Evolutionary conservation across 225 moss, liverwort and hornwort genomes (phyloP).

Genomic region (Thuidium tamariscinum): DNA sequence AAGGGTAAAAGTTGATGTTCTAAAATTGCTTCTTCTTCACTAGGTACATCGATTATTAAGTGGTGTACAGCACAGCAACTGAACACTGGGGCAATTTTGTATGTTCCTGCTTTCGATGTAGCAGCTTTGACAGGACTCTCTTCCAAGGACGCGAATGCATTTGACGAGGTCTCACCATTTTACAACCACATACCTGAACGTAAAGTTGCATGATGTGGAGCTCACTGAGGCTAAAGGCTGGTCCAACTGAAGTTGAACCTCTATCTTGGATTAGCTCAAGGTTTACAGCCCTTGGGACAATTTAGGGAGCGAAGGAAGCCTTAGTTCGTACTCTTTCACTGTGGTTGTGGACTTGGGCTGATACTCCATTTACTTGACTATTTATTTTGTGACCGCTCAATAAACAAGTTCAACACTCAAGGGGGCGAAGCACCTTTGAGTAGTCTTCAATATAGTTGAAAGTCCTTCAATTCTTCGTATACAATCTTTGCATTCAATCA

Average conservation of each 20-base stretch:
- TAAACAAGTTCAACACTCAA: background rate
- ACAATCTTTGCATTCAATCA: background rate
- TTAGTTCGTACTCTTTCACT: background rate
- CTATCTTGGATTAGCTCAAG: background rate
- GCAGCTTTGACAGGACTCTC: background rate
- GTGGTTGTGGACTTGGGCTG: background rate
- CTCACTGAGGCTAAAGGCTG: background rate
- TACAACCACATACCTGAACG: background rate
- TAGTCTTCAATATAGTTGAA: background rate
- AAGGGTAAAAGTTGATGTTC: background rate
- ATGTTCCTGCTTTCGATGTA: background rate
- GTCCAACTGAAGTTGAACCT: background rate
- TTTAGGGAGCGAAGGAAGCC: background rate
- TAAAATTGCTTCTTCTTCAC: background rate
- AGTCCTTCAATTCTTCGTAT: background rate
- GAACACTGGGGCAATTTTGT: background rate
- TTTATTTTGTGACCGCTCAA: background rate
- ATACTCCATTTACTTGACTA: background rate
- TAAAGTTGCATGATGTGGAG: background rate
- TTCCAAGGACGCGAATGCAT: background rate
- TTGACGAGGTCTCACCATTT: background rate
- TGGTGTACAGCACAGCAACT: background rate
- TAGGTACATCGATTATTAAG: background rate
- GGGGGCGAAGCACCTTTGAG: background rate
- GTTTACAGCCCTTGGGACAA: background rate